These are phyloP conservation scores for Linum tenue DNA, from an alignment of 345 rosid genomes.

Conservation along the genomic window DNA sequence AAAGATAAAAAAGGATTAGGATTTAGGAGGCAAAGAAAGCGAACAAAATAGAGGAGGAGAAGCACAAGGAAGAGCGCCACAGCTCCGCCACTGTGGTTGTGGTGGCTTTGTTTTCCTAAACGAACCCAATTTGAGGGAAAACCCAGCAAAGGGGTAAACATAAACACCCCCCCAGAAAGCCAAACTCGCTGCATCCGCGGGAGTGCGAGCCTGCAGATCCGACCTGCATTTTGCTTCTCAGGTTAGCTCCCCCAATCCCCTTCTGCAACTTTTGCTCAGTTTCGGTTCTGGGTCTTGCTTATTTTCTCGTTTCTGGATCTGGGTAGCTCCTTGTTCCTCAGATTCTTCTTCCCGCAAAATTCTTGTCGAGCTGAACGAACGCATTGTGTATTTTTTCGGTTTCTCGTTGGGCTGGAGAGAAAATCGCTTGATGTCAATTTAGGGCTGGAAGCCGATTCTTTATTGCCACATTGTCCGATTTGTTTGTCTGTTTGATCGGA, in stretches of 20 bases:
- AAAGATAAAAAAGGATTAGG: not conserved
- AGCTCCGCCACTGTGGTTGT: not conserved
- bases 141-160: not conserved
- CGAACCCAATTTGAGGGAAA: not conserved
- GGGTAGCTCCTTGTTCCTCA: not conserved
- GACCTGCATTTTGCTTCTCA: not conserved
- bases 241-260: not conserved
- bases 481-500: not conserved
- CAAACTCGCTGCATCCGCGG: not conserved
- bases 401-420: too few species aligned
- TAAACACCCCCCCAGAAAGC: not conserved
- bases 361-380: too few species aligned
- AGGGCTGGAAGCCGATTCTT: not conserved
- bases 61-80: not conserved
- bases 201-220: not conserved
- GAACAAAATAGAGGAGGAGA: not conserved
- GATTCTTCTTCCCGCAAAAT: not conserved
- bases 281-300: not conserved
- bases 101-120: not conserved
- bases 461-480: not conserved
- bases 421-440: too few species aligned
- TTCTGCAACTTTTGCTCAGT: not conserved
- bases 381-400: too few species aligned
- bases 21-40: not conserved
- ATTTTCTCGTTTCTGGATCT: not conserved